phyloP scores from a whole-genome alignment of 2,329 filamentous ascomycete species.

The Nemania sp. region DNA sequence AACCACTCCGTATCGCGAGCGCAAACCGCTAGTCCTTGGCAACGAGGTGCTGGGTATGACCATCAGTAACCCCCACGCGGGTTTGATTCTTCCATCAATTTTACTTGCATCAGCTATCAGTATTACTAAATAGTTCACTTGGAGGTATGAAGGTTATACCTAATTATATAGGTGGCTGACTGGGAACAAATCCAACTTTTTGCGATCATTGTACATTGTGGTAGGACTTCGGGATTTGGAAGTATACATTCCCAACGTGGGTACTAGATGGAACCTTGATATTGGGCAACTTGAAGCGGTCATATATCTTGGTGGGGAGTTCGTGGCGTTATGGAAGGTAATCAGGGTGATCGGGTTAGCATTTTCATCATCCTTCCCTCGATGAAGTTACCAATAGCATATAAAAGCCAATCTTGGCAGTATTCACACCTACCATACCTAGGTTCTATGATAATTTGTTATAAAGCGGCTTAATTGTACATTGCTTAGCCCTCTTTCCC shows the following conservation, averaged over 20 bases:
- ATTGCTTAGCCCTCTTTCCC: not conserved
- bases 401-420: not conserved
- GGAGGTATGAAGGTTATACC: not conserved
- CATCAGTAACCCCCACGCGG: not conserved
- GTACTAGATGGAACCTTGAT: slow-evolving; percentile 6
- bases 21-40: slow-evolving; percentile 60
- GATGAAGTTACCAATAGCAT: slow-evolving; percentile 19
- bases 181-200: slow-evolving; percentile 1
- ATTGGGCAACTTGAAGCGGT: slow-evolving; percentile 10
- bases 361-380: slow-evolving; percentile 26
- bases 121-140: slow-evolving; percentile 22
- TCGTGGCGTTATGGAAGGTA: slow-evolving; percentile 13
- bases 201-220: not conserved
- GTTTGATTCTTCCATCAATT: not conserved
- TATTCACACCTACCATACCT: not conserved
- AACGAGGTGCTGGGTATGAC: slow-evolving; percentile 67
- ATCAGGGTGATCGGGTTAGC: slow-evolving; percentile 11
- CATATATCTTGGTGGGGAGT: slow-evolving; percentile 28
- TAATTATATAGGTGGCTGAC: slow-evolving; percentile 13
- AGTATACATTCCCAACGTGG: slow-evolving; percentile 13
- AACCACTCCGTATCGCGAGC: slow-evolving; percentile 51
- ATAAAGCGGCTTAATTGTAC: not conserved
- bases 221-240: not conserved
- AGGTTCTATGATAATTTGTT: not conserved
- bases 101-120: not conserved